These are phyloP conservation scores for Myrmaecium sp. DNA, from an alignment of 2,329 filamentous ascomycete genomes.

Conservation along the genomic window DNA sequence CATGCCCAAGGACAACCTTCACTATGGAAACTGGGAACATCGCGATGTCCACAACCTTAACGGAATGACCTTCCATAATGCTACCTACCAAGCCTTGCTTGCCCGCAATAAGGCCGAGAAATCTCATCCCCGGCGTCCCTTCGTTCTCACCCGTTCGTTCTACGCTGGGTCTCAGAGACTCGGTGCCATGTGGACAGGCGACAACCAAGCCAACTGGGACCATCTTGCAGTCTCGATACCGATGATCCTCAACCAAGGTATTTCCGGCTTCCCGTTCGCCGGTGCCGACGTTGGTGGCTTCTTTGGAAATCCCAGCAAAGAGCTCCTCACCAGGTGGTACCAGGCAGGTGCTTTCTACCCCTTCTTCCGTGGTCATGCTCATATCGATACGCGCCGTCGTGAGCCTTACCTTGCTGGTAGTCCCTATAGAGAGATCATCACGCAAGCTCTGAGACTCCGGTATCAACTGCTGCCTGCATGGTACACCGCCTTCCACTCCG, in stretches of 20 bases:
- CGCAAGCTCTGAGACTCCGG: conserved; percentile 69
- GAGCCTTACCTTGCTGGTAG: conserved; percentile 82
- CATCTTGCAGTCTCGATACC: conserved; percentile 80
- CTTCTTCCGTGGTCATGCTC: conserved; percentile 93
- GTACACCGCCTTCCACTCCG: conserved; percentile 94
- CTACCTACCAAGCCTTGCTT: conserved; percentile 71
- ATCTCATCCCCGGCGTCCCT: conserved; percentile 70
- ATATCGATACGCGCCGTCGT: conserved; percentile 86
- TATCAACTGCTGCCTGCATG: conserved; percentile 82
- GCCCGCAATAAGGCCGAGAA: conserved; percentile 77
- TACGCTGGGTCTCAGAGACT: conserved; percentile 79
- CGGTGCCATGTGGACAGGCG: conserved; percentile 96
- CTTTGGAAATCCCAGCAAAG: conserved; percentile 90
- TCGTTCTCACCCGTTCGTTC: conserved; percentile 84
- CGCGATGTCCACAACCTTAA: conserved; percentile 93
- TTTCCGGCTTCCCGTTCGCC: conserved; percentile 83
- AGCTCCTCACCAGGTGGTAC: conserved; percentile 87
- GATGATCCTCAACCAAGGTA: conserved; percentile 85
- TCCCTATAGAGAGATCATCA: conserved; percentile 73
- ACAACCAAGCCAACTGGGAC: conserved; percentile 87
- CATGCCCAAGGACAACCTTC: conserved; percentile 97
- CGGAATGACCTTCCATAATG: conserved; percentile 88
- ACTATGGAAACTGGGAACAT: conserved; percentile 86
- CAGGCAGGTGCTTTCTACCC: conserved; percentile 94
- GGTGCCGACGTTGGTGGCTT: conserved; percentile 95